Evolutionary conservation across 805 yeast species (phyloP).

Genomic region (Yamadazyma insecticola): DNA sequence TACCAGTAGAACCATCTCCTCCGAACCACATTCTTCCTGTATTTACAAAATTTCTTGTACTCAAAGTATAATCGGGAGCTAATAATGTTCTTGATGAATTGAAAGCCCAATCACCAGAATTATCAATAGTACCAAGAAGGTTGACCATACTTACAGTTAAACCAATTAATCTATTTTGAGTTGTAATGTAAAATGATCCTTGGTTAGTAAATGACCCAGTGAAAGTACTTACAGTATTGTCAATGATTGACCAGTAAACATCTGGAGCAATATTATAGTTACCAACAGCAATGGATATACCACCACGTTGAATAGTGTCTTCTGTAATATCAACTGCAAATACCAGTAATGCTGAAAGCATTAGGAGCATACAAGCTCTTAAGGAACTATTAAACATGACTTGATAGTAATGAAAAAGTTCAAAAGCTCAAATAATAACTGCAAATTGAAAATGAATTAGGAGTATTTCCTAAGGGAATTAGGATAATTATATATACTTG

Average conservation of each 20-base stretch:
- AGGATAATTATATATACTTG: background rate
- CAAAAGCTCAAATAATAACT: background rate
- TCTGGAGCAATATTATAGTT: conserved; percentile 16
- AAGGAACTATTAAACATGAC: conserved; percentile 1
- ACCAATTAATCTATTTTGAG: conserved; percentile 9
- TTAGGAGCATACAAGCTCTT: conserved; percentile 1
- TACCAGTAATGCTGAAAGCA: background rate
- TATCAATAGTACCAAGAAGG: conserved; percentile 9
- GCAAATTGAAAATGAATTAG: background rate
- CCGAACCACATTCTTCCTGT: conserved; percentile 14
- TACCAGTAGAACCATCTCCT: conserved; percentile 8
- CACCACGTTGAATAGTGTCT: conserved; percentile 15
- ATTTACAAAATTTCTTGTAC: conserved; percentile 11
- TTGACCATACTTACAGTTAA: conserved; percentile 10
- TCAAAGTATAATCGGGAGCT: conserved; percentile 11
- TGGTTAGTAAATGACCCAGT: conserved; percentile 18
- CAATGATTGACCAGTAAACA: conserved; percentile 23
- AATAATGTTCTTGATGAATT: conserved; percentile 10
- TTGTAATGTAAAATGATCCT: conserved; percentile 15
- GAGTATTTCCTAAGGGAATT: background rate
- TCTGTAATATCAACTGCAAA: conserved; percentile 10
- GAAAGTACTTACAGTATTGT: conserved; percentile 16
- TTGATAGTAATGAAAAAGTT: background rate
- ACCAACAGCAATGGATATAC: conserved; percentile 15
- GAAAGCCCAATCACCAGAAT: conserved; percentile 18